Evolutionary conservation across 768 basidiomycete species (phyloP).

Genomic region (Antrodiella citrinella): DNA sequence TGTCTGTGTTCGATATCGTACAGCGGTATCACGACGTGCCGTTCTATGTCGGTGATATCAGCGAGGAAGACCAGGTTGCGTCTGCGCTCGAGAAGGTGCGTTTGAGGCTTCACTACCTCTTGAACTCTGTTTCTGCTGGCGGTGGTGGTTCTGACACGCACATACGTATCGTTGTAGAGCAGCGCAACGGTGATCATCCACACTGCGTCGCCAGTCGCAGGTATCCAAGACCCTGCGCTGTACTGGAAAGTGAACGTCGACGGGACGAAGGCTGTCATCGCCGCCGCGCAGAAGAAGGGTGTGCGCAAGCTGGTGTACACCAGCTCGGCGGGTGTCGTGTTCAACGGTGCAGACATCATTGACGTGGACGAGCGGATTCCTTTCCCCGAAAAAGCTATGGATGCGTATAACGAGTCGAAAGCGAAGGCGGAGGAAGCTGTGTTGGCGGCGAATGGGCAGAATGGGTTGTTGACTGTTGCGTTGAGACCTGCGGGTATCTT

Average conservation of each 20-base stretch:
- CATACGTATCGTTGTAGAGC: slow-evolving; percentile 35
- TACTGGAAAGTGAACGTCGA: slow-evolving; percentile 94
- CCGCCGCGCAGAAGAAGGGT: slow-evolving; percentile 62
- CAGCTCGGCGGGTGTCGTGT: slow-evolving; percentile 85
- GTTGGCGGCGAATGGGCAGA: slow-evolving; percentile 78
- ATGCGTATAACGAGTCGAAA: slow-evolving; percentile 94
- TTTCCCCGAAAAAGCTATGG: slow-evolving; percentile 64
- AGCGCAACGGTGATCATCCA: slow-evolving; percentile 90
- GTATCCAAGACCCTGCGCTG: slow-evolving; percentile 53
- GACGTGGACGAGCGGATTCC: slow-evolving; percentile 85
- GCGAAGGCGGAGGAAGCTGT: slow-evolving; percentile 80
- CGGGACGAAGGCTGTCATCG: slow-evolving; percentile 80
- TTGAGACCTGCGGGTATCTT: slow-evolving; percentile 93
- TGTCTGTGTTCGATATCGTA: slow-evolving; percentile 87
- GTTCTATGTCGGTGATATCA: slow-evolving; percentile 88
- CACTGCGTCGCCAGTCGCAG: slow-evolving; percentile 81
- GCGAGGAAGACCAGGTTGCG: slow-evolving; percentile 62
- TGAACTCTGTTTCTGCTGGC: not conserved
- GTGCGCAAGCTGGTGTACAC: slow-evolving; percentile 92
- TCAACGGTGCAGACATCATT: slow-evolving; percentile 72
- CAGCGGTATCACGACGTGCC: slow-evolving; percentile 82
- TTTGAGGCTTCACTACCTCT: slow-evolving; percentile 3
- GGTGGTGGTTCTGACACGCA: not conserved
- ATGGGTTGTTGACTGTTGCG: slow-evolving; percentile 81
- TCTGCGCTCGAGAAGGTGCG: slow-evolving; percentile 68